phyloP scores from a whole-genome alignment of 2,329 filamentous ascomycete genomes.

The Aspergillus ochraceus region DNA sequence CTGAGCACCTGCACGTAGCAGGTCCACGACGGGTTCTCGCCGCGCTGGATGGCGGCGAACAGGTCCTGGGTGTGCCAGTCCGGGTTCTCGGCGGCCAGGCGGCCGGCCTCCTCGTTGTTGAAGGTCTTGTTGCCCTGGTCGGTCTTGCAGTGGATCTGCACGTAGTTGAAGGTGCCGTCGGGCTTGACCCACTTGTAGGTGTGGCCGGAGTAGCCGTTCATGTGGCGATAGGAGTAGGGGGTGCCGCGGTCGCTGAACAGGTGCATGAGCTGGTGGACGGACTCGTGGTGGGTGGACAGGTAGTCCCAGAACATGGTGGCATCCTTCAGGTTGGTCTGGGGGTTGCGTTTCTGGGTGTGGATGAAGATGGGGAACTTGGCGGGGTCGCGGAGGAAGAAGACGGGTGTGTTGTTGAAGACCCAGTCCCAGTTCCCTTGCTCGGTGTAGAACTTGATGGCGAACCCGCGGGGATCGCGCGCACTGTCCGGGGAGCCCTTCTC shows the following conservation, averaged over 20 bases:
- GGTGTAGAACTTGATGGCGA: conserved; percentile 71
- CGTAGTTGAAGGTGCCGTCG: conserved; percentile 65
- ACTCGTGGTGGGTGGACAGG: conserved; percentile 61
- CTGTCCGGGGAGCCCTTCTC: conserved; percentile 71
- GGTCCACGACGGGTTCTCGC: conserved; percentile 64
- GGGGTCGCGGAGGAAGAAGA: conserved; percentile 74
- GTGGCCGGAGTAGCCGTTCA: conserved; percentile 68
- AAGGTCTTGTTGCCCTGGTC: conserved; percentile 64
- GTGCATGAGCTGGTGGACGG: conserved; percentile 64
- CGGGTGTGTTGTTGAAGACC: conserved; percentile 72
- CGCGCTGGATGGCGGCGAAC: conserved; percentile 61
- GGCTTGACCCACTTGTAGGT: conserved; percentile 67
- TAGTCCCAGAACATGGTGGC: conserved; percentile 71
- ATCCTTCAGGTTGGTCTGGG: conserved; percentile 67
- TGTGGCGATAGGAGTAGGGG: conserved; percentile 64
- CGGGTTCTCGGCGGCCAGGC: conserved; percentile 58
- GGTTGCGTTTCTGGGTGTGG: conserved; percentile 73
- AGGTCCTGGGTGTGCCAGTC: conserved; percentile 66
- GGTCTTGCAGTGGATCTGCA: conserved; percentile 64
- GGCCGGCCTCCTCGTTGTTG: conserved; percentile 56
- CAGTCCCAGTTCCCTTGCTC: conserved; percentile 73
- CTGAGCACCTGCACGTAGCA: conserved; percentile 64
- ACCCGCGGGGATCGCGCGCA: conserved; percentile 71
- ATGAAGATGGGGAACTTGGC: conserved; percentile 73
- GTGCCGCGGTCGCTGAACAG: conserved; percentile 68